Conservation (phyloP, 306 rosid genomes). For the Hippophae tibetana region DNA sequence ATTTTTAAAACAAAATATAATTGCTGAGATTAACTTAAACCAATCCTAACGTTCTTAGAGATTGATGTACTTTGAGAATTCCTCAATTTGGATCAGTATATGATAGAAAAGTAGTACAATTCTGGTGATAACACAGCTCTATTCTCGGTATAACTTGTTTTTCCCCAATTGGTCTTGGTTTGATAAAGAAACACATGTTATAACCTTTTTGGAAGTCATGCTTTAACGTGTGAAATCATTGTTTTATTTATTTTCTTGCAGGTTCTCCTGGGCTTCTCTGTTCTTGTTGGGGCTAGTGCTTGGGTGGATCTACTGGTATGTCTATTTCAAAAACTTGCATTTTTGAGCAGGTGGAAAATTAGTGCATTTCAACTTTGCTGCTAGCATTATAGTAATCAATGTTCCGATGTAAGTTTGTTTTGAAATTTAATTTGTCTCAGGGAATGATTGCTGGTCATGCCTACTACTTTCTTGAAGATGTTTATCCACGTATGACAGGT, state of each 20-base stretch:
- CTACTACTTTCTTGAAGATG: conserved; percentile 89
- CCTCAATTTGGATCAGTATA: no score
- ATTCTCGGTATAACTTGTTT: no score
- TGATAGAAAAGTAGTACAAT: no score
- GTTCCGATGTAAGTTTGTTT: neutral
- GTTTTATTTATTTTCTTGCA: conserved; percentile 15
- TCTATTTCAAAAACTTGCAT: conserved; percentile 1
- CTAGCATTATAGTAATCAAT: no score
- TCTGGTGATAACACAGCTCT: no score
- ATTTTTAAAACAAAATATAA: no score
- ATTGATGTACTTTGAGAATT: no score
- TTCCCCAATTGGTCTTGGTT: no score
- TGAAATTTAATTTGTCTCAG: conserved; percentile 30
- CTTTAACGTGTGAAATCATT: neutral
- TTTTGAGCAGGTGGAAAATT: conserved; percentile 3
- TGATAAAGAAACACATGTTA: neutral
- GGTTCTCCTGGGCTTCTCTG: conserved; percentile 94
- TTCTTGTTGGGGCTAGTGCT: conserved; percentile 94
- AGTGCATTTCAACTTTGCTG: neutral
- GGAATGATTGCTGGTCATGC: conserved; percentile 99
- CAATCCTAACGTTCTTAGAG: no score
- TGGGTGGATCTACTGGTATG: conserved; percentile 96
- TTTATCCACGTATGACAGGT: conserved; percentile 82
- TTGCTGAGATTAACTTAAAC: no score
- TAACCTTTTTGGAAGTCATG: neutral